Percentiles rank a stretch among this genome's conserved stretches.
Evolutionary conservation across 2,329 filamentous ascomycete genomes (phyloP).

Genomic region (Xylaria sp.): DNA sequence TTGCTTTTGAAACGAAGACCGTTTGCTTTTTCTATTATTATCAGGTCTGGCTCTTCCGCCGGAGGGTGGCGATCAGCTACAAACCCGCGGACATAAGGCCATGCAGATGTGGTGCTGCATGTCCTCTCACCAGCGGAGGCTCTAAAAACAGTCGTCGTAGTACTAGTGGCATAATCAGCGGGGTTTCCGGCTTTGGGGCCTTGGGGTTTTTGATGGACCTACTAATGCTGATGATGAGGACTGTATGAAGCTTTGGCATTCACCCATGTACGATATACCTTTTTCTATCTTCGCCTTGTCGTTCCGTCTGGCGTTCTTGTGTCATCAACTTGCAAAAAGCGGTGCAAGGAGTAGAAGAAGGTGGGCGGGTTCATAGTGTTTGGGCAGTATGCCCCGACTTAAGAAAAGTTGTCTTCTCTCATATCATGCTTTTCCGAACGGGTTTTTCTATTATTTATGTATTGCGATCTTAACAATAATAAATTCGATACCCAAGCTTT

Average conservation of each 20-base stretch:
- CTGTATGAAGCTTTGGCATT: conserved; percentile 36
- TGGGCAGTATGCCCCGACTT: conserved; percentile 15
- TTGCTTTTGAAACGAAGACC: conserved; percentile 11
- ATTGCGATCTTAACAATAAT: background rate
- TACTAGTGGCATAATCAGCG: conserved; percentile 24
- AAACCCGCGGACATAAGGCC: background rate
- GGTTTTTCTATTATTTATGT: background rate
- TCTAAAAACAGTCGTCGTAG: background rate
- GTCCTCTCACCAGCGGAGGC: conserved; percentile 10
- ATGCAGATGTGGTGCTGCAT: background rate
- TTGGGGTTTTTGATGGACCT: conserved; percentile 21
- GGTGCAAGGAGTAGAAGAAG: conserved; percentile 42
- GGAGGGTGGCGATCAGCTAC: conserved; percentile 8
- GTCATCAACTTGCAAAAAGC: conserved; percentile 37
- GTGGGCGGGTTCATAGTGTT: conserved; percentile 25
- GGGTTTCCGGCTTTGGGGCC: conserved; percentile 13
- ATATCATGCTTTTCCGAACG: background rate
- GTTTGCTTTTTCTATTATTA: conserved; percentile 15
- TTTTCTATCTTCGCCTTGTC: conserved; percentile 9
- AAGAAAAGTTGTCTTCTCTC: conserved; percentile 30
- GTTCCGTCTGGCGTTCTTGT: conserved; percentile 31
- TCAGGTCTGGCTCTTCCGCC: background rate
- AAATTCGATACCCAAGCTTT: no score
- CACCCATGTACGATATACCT: conserved; percentile 42
- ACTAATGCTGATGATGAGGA: conserved; percentile 40